A percentile compares a stretch with the other conserved stretches of the same genome.
Conservation (phyloP, 202 grass and related monocot species). For the Panicum hallii region DNA sequence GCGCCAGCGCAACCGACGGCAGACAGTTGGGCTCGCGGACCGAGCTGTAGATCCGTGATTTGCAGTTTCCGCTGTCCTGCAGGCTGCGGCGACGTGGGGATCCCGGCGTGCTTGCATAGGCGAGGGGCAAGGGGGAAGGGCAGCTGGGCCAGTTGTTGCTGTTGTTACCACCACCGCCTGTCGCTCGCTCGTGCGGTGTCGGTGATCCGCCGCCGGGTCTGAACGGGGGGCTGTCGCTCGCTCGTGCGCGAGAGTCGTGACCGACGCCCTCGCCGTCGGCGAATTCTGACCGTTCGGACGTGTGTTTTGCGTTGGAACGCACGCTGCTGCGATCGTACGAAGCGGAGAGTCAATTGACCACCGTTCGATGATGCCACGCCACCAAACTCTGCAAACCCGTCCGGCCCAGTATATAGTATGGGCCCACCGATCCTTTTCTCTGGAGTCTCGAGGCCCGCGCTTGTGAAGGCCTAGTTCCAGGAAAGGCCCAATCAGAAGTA, state of each 20-base stretch:
- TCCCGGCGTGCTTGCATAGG: not conserved
- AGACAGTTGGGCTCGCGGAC: not conserved
- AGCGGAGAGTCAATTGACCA: too few relatives aligned
- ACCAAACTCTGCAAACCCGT: not conserved
- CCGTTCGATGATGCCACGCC: too few relatives aligned
- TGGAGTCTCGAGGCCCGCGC: too few relatives aligned
- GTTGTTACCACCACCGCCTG: not conserved
- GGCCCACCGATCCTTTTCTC: not conserved
- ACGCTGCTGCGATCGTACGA: too few relatives aligned
- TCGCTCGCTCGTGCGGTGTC: not conserved
- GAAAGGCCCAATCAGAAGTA: not conserved
- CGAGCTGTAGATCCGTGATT: slow-evolving; percentile 35
- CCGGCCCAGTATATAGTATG: not conserved
- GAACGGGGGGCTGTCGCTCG: not conserved
- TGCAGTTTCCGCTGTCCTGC: slow-evolving; percentile 33
- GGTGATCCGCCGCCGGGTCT: not conserved
- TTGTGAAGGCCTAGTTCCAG: not conserved
- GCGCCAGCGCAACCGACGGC: slow-evolving; percentile 14
- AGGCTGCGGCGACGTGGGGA: not conserved
- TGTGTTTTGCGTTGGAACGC: too few relatives aligned
- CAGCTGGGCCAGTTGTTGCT: not conserved
- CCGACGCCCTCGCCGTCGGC: too few relatives aligned
- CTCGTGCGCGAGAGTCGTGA: not conserved
- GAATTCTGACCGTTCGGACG: too few relatives aligned
- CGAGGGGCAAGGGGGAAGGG: too few relatives aligned